phyloP scores from a whole-genome alignment of 306 rosid genomes.

The Ormosia semicastrata region DNA sequence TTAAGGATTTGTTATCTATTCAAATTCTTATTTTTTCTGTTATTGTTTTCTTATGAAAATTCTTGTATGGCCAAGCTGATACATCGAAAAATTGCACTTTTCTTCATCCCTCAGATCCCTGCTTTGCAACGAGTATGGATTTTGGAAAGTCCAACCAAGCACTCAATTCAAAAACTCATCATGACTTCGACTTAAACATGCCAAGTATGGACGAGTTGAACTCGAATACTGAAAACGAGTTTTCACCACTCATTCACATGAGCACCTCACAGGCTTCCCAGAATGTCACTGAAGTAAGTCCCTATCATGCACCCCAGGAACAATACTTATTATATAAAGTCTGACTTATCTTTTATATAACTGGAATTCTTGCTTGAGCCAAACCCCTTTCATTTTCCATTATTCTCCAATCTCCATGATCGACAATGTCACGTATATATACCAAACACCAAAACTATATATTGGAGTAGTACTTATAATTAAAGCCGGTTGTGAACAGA shows the following conservation, averaged over 20 bases:
- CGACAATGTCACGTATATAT: too few species aligned
- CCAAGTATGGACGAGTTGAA: neutral
- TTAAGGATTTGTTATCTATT: too few species aligned
- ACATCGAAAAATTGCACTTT: too few species aligned
- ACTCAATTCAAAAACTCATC: neutral
- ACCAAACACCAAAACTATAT: too few species aligned
- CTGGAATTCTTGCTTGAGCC: too few species aligned
- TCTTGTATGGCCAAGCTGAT: neutral
- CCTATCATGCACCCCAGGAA: neutral
- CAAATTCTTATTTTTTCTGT: too few species aligned
- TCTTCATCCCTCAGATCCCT: neutral
- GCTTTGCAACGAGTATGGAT: neutral
- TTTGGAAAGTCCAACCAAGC: neutral
- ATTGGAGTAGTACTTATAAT: neutral
- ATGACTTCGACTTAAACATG: slow-evolving; percentile 21
- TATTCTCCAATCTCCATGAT: too few species aligned
- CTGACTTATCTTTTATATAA: neutral
- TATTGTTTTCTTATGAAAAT: neutral
- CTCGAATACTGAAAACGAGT: neutral
- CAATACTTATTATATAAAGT: neutral
- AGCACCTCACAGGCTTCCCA: neutral
- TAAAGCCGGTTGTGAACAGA: neutral
- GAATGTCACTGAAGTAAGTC: slow-evolving; percentile 12
- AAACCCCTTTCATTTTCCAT: too few species aligned
- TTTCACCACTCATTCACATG: neutral